Evolutionary conservation across 176 grass and related monocot species (phyloP).

Genomic region (Oryza australiensis): DNA sequence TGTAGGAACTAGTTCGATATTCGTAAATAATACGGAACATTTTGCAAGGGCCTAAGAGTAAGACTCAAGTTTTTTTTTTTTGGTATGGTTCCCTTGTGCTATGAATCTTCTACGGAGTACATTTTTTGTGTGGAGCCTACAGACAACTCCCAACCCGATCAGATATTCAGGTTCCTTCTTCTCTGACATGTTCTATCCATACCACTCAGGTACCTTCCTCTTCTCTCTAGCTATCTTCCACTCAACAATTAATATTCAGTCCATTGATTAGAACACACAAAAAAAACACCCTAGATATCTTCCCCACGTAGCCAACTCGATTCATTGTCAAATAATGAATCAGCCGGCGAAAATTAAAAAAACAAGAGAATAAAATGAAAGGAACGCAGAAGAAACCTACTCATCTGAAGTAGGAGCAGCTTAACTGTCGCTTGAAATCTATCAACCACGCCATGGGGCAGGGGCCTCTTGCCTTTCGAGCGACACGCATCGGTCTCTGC

Average conservation of each 20-base stretch:
- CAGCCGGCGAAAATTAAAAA: not conserved
- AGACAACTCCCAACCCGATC: conserved; percentile 10
- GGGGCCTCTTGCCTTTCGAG: not conserved
- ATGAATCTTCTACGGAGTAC: not conserved
- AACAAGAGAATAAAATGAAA: not conserved
- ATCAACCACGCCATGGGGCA: not conserved
- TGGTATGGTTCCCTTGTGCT: not conserved
- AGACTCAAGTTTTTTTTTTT: not conserved
- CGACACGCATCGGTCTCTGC: not conserved
- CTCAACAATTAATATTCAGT: not conserved
- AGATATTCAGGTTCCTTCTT: conserved; percentile 30
- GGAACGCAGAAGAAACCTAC: not conserved
- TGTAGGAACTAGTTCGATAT: not conserved
- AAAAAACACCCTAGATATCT: not conserved
- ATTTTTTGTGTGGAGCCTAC: not conserved
- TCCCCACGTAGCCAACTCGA: not conserved
- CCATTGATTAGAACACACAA: not conserved
- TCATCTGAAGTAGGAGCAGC: conserved; percentile 36
- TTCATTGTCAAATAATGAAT: not conserved
- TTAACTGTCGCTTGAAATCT: conserved; percentile 17
- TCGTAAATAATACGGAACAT: not conserved
- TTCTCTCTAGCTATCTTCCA: not conserved
- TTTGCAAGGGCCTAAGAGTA: not conserved
- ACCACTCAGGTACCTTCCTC: not conserved
- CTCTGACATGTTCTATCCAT: conserved; percentile 33